A percentile compares a stretch with the other conserved stretches of the same genome.
phyloP scores from a whole-genome alignment of 768 basidiomycete species.

The Coprinopsis sp. region DNA sequence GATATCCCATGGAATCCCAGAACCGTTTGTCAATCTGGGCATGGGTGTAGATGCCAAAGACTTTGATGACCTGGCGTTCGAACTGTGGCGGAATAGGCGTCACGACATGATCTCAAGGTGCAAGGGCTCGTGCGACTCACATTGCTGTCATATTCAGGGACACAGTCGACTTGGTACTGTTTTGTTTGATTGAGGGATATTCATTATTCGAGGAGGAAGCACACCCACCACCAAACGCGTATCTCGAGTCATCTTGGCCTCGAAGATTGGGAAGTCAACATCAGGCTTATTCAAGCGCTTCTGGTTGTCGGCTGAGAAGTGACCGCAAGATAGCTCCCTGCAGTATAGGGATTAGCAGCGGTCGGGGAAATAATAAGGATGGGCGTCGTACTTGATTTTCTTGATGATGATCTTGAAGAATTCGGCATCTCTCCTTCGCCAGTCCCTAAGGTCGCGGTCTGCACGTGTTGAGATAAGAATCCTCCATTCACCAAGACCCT shows the following conservation, averaged over 20 bases:
- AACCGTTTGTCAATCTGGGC: conserved; percentile 33
- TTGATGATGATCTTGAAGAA: conserved; percentile 54
- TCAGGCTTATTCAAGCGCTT: conserved; percentile 46
- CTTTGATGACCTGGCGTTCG: conserved; percentile 31
- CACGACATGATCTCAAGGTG: background rate
- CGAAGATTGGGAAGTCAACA: conserved; percentile 53
- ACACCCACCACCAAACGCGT: conserved; percentile 44
- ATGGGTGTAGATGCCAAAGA: conserved; percentile 38
- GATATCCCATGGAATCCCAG: conserved; percentile 35
- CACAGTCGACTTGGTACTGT: conserved; percentile 50
- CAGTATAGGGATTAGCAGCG: background rate
- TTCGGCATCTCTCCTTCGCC: conserved; percentile 39
- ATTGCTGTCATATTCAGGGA: conserved; percentile 31
- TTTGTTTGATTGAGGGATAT: too few relatives aligned
- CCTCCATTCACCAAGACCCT: conserved; percentile 62
- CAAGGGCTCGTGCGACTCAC: conserved; percentile 10
- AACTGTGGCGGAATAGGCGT: conserved; percentile 12
- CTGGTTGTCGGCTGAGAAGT: conserved; percentile 67
- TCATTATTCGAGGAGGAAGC: too few relatives aligned
- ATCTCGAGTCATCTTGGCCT: conserved; percentile 62
- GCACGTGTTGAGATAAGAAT: conserved; percentile 53
- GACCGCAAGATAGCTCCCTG: conserved; percentile 66
- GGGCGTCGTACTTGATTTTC: conserved; percentile 54
- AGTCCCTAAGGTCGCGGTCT: conserved; percentile 43
- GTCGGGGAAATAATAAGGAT: background rate